These are phyloP conservation scores for Polytrichum formosum DNA, from an alignment of 225 moss, liverwort and hornwort species.

Conservation along the genomic window DNA sequence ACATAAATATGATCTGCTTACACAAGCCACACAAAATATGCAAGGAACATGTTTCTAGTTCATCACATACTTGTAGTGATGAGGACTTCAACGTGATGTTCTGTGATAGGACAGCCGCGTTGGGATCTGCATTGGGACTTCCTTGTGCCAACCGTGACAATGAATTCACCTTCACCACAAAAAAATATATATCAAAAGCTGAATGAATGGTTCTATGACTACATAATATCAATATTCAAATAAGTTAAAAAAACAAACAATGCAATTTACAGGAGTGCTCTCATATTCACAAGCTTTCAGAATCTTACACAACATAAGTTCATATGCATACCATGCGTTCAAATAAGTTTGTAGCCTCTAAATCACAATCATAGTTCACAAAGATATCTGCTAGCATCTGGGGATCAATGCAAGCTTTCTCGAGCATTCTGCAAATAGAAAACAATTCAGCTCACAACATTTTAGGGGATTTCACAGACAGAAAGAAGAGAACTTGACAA, in stretches of 20 bases:
- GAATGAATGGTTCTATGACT: too few species aligned
- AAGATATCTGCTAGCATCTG: conserved; percentile 98
- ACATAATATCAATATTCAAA: conserved; percentile 1
- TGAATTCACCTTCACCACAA: conserved; percentile 69
- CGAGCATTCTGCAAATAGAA: conserved; percentile 68
- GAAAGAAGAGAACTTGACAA: too few species aligned
- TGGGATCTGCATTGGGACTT: conserved; percentile 59
- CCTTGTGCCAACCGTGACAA: conserved; percentile 97
- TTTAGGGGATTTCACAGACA: not conserved
- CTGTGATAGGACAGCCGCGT: conserved; percentile 51
- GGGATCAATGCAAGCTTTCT: conserved; percentile 89
- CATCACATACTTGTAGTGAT: conserved; percentile 71
- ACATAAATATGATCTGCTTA: too few species aligned
- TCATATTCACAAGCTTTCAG: not conserved
- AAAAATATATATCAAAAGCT: not conserved
- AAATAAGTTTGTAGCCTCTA: conserved; percentile 90
- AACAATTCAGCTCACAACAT: not conserved
- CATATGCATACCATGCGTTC: conserved; percentile 79
- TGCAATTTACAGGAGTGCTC: not conserved
- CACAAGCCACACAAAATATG: too few species aligned
- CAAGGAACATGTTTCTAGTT: not conserved
- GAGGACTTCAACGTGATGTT: conserved; percentile 65
- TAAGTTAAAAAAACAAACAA: conserved; percentile 5
- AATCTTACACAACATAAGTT: not conserved
- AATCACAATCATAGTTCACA: conserved; percentile 98